These are phyloP conservation scores for Volutella citrinella DNA, from an alignment of 2,329 filamentous ascomycete species.

Conservation along the genomic window DNA sequence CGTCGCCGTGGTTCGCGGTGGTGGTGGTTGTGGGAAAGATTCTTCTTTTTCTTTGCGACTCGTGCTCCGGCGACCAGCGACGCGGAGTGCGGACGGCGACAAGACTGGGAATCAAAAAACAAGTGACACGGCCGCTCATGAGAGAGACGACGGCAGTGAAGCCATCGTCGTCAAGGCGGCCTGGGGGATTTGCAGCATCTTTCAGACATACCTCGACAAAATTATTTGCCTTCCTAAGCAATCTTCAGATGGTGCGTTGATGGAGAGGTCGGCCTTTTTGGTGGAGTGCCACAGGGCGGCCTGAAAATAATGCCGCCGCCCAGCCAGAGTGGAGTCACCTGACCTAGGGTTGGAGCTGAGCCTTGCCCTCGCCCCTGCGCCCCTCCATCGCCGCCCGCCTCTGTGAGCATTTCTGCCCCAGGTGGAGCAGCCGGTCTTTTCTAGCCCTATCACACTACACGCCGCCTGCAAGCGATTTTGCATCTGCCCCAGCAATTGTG, in stretches of 20 bases:
- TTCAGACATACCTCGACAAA: constrained; percentile 63
- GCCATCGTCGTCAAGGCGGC: constrained; percentile 26
- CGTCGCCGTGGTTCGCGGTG: too few species aligned
- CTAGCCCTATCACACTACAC: too few species aligned
- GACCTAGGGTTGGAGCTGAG: constrained; percentile 26
- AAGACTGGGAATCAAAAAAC: constrained; percentile 3
- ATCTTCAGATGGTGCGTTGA: constrained; percentile 51
- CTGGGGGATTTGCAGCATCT: constrained; percentile 41
- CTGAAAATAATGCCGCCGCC: constrained; percentile 24
- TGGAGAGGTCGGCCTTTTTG: constrained; percentile 25
- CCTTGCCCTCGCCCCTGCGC: constrained; percentile 14
- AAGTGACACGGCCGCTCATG: constrained; percentile 30
- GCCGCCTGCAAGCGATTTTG: constrained; percentile 17
- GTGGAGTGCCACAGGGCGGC: constrained; percentile 28
- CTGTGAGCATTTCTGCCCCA: too few species aligned
- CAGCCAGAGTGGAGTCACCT: constrained; percentile 23
- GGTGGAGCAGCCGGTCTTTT: constrained; percentile 6
- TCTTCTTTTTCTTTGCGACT: constrained; percentile 7
- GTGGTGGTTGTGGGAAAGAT: too few species aligned
- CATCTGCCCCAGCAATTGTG: constrained; percentile 24
- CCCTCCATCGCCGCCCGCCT: constrained; percentile 1
- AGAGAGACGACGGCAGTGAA: constrained; percentile 28
- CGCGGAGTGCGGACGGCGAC: constrained; percentile 12
- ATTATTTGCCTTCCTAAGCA: constrained; percentile 59
- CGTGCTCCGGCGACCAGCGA: constrained; percentile 13